Evolutionary conservation across 2,329 filamentous ascomycete genomes (phyloP), one percentile per base, ranked within the genome.

Genomic region (Nigrospora sphaerica): DNA sequence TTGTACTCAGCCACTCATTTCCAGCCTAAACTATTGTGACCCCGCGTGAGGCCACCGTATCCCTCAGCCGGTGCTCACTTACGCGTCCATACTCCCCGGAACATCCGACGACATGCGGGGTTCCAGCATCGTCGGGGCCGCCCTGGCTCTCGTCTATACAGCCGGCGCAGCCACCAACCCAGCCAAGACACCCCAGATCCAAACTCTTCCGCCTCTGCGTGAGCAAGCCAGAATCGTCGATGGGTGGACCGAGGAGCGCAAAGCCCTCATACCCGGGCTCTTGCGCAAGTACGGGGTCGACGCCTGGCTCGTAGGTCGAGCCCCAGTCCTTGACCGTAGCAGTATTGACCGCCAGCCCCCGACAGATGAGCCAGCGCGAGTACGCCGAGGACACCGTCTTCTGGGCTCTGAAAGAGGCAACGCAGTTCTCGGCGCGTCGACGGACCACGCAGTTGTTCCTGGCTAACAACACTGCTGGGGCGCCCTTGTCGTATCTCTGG

Each of bases 331-430:
- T 4, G 32, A 11, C 45, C 23, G 23, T 9, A 28, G 23, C 23
- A 28, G 23, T 32, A 12, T 23, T 14, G 40, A 45, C 32, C 37
- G 18, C 39, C 3, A 12, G 13, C 17, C 19, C 12, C n/a, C 11
- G 16, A 13, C 37, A 74, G 70, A 71, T 74, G 52, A 72, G 69
- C 60, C 71, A 76, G 57, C 68, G 68, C 42, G 72, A 76, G 51
- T 74, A 75, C 53, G 71, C 69, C 49, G 73, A 76, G 52, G 73
- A 76, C 46, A 74, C 72, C 0, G 66, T 70, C 19, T 75, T 75
- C 57, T 75, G 72, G 71, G 70, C 72, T 4, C 63, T 76, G 32
- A 75, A 74, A 51, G 57, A 62, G 17, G 66, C 66, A 6, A 61
- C 56, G 7, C 65, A 72, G 52, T 75, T 75, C 57, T 72, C 71